phyloP scores from a whole-genome alignment of 495 filamentous ascomycete genomes.

The Eremomyces bilateralis region DNA sequence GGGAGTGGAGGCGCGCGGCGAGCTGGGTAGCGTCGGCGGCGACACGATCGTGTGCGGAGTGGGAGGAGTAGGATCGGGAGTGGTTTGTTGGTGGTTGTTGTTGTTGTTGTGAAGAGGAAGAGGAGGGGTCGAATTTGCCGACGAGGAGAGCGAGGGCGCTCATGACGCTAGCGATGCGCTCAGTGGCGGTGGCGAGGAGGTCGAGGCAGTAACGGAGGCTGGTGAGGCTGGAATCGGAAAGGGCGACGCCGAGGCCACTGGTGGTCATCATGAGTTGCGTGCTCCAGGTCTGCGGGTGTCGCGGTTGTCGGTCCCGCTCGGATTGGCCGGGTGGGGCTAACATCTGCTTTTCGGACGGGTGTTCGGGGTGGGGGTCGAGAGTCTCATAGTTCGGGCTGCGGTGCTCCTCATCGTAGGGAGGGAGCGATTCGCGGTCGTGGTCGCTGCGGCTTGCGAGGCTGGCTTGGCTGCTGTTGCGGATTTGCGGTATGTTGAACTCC shows the following conservation, averaged over 20 bases:
- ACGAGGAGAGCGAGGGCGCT: slow-evolving; percentile 44
- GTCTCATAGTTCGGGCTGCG: slow-evolving; percentile 51
- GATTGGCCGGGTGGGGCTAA: slow-evolving; percentile 2
- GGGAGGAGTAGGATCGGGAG: too few species aligned
- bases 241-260: slow-evolving; percentile 63
- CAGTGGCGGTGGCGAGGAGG: slow-evolving; percentile 57
- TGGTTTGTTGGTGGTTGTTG: too few species aligned
- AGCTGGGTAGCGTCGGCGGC: too few species aligned
- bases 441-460: too few species aligned
- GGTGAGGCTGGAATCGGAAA: slow-evolving; percentile 62
- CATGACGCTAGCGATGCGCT: slow-evolving; percentile 46
- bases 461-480: too few species aligned
- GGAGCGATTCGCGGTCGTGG: too few species aligned
- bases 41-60: too few species aligned
- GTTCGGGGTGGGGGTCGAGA: slow-evolving; percentile 16
- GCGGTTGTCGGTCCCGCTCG: slow-evolving; percentile 13
- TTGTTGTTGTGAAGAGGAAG: slow-evolving; percentile 7
- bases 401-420: slow-evolving; percentile 61
- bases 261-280: slow-evolving; percentile 63
- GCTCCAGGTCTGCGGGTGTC: slow-evolving; percentile 36
- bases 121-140: slow-evolving; percentile 46
- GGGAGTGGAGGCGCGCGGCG: slow-evolving; percentile 37
- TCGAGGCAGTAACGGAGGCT: slow-evolving; percentile 57
- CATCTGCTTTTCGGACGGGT: slow-evolving; percentile 1
- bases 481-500: too few species aligned